Conservation (phyloP, 2,329 filamentous ascomycete genomes). For the Sordariomycetes sp. region DNA sequence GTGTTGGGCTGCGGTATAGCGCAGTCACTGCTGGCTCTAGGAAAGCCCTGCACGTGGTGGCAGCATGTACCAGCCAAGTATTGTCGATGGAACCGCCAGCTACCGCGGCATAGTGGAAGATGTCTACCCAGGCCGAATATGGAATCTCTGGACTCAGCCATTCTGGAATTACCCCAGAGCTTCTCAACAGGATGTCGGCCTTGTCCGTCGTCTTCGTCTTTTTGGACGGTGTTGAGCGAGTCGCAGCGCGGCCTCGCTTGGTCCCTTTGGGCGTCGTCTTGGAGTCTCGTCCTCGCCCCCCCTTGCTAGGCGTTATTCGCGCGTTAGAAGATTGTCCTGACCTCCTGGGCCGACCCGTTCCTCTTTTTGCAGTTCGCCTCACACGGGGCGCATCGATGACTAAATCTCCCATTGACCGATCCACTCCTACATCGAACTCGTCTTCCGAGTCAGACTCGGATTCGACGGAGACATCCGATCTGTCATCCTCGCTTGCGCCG, state of each 20-base stretch:
- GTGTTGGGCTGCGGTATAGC: conserved; percentile 60
- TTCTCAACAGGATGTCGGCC: neutral
- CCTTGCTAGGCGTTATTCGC: neutral
- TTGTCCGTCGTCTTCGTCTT: neutral
- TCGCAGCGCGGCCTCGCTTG: neutral
- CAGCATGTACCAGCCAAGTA: conserved; percentile 57
- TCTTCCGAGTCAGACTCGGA: neutral
- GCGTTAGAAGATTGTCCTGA: too few species aligned
- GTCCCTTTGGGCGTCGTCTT: neutral
- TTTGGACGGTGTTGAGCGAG: neutral
- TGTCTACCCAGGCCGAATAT: conserved; percentile 58
- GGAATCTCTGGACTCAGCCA: conserved; percentile 50
- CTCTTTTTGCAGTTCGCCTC: neutral
- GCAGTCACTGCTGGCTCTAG: conserved; percentile 64
- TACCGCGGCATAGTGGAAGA: conserved; percentile 60
- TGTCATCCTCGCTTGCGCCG: neutral
- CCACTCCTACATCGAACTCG: conserved; percentile 1
- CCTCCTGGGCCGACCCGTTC: too few species aligned
- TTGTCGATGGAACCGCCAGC: conserved; percentile 31
- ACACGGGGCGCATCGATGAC: conserved; percentile 1
- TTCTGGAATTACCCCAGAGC: conserved; percentile 22
- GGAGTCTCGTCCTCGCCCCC: neutral
- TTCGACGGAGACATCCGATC: conserved; percentile 1
- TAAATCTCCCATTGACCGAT: neutral
- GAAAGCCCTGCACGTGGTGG: conserved; percentile 55